A percentile compares a stretch with the other conserved stretches of the same genome.
Conservation (phyloP, 2,329 filamentous ascomycete species). For the Zymoseptoria pseudotritici region DNA sequence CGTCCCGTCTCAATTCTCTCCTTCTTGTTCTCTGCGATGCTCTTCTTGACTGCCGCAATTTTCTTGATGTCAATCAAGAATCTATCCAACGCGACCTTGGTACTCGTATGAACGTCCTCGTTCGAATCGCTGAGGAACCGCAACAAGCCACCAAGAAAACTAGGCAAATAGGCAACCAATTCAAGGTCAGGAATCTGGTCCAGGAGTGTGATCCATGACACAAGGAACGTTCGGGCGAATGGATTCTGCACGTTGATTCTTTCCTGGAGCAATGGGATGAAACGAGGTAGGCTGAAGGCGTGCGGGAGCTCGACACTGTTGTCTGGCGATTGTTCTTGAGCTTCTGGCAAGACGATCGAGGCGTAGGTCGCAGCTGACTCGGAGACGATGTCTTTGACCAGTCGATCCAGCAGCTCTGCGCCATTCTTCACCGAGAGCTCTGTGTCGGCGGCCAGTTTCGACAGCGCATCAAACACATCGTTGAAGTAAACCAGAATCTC, state of each 20-base stretch:
- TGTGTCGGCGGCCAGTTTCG: constrained; percentile 92
- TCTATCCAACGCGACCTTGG: constrained; percentile 78
- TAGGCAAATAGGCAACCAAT: constrained; percentile 83
- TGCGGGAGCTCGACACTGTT: constrained; percentile 55
- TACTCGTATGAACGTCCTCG: constrained; percentile 87
- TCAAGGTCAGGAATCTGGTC: constrained; percentile 97
- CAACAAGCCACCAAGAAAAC: constrained; percentile 81
- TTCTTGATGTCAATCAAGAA: constrained; percentile 92
- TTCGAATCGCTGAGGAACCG: constrained; percentile 90
- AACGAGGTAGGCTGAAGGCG: constrained; percentile 82
- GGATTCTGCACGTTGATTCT: constrained; percentile 91
- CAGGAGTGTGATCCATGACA: constrained; percentile 89
- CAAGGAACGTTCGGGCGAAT: constrained; percentile 88
- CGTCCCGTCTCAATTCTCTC: constrained; percentile 43
- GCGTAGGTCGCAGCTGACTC: constrained; percentile 94
- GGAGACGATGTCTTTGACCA: constrained; percentile 93
- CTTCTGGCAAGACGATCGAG: constrained; percentile 61
- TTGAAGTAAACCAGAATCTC: constrained; percentile 98
- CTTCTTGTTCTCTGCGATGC: constrained; percentile 78
- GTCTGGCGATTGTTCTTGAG: constrained; percentile 29
- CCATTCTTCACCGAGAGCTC: constrained; percentile 98
- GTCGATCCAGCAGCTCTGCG: constrained; percentile 84
- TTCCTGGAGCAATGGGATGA: constrained; percentile 89
- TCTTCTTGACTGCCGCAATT: constrained; percentile 86
- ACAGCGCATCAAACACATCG: constrained; percentile 93